Evolutionary conservation across 441 rosid species (phyloP).

Genomic region (Jatropha multifida): DNA sequence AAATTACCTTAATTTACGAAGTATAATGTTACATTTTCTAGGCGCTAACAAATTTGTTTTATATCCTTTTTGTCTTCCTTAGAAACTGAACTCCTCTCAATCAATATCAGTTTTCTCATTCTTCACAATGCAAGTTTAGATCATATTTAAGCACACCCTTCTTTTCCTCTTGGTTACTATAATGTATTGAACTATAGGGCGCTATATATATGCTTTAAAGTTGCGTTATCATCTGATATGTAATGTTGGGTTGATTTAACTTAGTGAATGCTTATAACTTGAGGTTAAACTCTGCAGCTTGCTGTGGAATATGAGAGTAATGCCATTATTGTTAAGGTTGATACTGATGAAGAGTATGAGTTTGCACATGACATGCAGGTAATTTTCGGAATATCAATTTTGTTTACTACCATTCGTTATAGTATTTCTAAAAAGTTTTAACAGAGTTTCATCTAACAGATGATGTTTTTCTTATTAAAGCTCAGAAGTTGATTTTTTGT

Average conservation of each 20-base stretch:
- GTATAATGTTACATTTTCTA: neutral
- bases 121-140: neutral
- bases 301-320: slow-evolving; percentile 84
- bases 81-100: neutral
- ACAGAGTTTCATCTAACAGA: neutral
- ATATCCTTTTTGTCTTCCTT: neutral
- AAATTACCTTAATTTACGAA: too few species aligned
- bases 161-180: neutral
- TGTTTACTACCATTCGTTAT: neutral
- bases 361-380: slow-evolving; percentile 95
- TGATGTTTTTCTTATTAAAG: neutral
- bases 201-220: neutral
- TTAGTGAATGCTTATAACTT: slow-evolving; percentile 1
- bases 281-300: slow-evolving; percentile 46
- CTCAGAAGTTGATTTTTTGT: neutral
- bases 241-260: neutral
- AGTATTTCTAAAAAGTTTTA: neutral
- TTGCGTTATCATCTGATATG: neutral
- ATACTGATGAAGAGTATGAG: slow-evolving; percentile 80
- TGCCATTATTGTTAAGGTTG: slow-evolving; percentile 80
- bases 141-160: neutral
- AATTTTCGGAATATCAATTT: neutral
- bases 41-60: neutral
- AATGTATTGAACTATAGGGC: neutral
- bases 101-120: too few species aligned